A percentile compares a stretch with the other conserved stretches of the same genome.
phyloP scores from a whole-genome alignment of 176 grass and related monocot genomes.

The Rhynchospora pubera region DNA sequence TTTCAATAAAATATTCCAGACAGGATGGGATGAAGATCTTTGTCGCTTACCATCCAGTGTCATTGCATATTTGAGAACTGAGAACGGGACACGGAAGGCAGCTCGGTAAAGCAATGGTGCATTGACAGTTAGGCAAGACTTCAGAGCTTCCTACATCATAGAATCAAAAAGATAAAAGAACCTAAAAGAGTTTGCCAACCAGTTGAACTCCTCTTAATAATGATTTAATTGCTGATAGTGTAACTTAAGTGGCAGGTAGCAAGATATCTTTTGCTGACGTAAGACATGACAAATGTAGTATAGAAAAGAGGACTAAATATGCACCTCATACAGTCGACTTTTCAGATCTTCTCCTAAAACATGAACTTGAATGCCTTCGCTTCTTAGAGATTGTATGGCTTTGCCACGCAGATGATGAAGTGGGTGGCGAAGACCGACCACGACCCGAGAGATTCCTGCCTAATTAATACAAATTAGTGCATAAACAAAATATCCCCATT shows the following conservation, averaged over 20 bases:
- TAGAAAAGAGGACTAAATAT: background rate
- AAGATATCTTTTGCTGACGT: background rate
- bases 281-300: background rate
- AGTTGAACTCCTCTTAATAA: background rate
- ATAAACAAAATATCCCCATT: background rate
- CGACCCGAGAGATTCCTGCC: slow-evolving; percentile 85
- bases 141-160: slow-evolving; percentile 65
- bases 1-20: background rate
- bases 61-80: slow-evolving; percentile 94
- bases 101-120: slow-evolving; percentile 91
- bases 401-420: slow-evolving; percentile 79
- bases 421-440: slow-evolving; percentile 77
- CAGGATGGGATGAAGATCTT: background rate
- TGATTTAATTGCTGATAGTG: background rate
- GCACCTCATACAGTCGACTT: slow-evolving; percentile 61
- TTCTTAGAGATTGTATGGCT: slow-evolving; percentile 66
- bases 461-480: slow-evolving; percentile 43
- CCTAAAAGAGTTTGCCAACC: background rate
- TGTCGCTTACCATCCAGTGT: slow-evolving; percentile 75
- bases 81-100: slow-evolving; percentile 74
- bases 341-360: slow-evolving; percentile 76
- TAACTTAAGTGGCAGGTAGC: background rate
- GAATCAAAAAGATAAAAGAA: slow-evolving; percentile 6
- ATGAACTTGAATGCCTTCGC: slow-evolving; percentile 77
- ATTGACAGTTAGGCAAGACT: slow-evolving; percentile 87